These are phyloP conservation scores for Yamadazyma triangularis DNA, from an alignment of 1,139 yeast species.

Conservation along the genomic window DNA sequence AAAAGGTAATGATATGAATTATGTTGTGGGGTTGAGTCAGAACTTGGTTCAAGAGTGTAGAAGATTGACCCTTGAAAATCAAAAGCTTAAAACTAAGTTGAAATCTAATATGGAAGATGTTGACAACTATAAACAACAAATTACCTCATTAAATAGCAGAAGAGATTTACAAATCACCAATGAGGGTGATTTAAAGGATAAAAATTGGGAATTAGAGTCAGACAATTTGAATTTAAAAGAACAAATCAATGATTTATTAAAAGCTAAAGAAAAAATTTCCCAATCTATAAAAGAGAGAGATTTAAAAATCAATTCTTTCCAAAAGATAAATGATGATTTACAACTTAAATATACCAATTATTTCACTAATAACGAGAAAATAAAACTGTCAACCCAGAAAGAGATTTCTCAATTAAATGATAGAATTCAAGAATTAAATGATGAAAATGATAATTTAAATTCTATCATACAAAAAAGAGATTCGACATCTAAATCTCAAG, in stretches of 20 bases:
- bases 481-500: constrained; percentile 11
- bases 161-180: constrained; percentile 25
- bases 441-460: constrained; percentile 57
- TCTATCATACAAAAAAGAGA: constrained; percentile 23
- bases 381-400: constrained; percentile 27
- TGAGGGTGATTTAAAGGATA: constrained; percentile 56
- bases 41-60: constrained; percentile 76
- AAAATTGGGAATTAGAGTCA: constrained; percentile 76
- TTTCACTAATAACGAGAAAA: constrained; percentile 29
- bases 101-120: constrained; percentile 40
- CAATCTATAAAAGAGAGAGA: constrained; percentile 29
- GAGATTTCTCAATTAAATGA: constrained; percentile 46
- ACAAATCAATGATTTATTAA: constrained; percentile 27
- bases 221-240: constrained; percentile 49
- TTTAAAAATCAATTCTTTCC: constrained; percentile 23
- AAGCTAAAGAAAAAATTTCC: constrained; percentile 27
- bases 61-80: constrained; percentile 66
- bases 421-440: constrained; percentile 54
- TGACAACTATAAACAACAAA: constrained; percentile 33
- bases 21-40: constrained; percentile 81
- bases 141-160: constrained; percentile 26
- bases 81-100: constrained; percentile 41
- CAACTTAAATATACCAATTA: constrained; percentile 35
- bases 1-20: constrained; percentile 64
- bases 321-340: constrained; percentile 48